Evolutionary conservation across 2,329 filamentous ascomycete genomes (phyloP), one percentile per base, ranked within the genome.

Genomic region (Pseudogymnoascus sp.): DNA sequence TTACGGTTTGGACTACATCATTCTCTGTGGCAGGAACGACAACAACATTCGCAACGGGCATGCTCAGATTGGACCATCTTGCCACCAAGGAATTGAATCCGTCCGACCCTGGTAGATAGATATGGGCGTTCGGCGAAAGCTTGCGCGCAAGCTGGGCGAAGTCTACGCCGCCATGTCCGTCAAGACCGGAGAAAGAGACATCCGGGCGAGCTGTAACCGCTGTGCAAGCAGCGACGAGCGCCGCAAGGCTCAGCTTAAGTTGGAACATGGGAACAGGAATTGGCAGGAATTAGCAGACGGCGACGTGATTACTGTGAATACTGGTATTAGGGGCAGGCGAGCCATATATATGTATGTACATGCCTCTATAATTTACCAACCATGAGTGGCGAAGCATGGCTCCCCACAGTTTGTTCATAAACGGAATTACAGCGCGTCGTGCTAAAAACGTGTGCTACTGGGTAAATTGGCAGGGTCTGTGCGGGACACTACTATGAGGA

Each of bases 1-100:
- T 68, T 71, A 82, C 81, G 3, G 76, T 81, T 66, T 78, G 73
- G 0, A 74, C 75, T 18, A 84, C 80, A 65, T 84, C 81, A 5
- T 77, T 68, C 67, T 81, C 80, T 0, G 74, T 78, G 2, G 73
- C 75, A 1, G 80, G 78, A 12, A 80, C 75, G 0, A 83, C 77
- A 2, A 81, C 78, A 2, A 81, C 68, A 59, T 77, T 79, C 8
- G 79, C 73, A 0, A 67, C 74, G 2, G 81, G 81, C 0, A 73
- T 68, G 7, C 75, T 71, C 18, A 80, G 67, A 12, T 71, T 72
- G 0, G 81, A 83, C 67, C 67, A 69, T 29, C 67, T 63, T 12
- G 60, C 60, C 23, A 39, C 23, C 14, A 64, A 51, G 1, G 45
- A 60, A 21, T 62, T 64, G 61, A 68, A 69, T 5, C 29, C 42